Base-by-base conservation (phyloP, 352 stramenopile genomes). In the Pythium sp. region DNA sequence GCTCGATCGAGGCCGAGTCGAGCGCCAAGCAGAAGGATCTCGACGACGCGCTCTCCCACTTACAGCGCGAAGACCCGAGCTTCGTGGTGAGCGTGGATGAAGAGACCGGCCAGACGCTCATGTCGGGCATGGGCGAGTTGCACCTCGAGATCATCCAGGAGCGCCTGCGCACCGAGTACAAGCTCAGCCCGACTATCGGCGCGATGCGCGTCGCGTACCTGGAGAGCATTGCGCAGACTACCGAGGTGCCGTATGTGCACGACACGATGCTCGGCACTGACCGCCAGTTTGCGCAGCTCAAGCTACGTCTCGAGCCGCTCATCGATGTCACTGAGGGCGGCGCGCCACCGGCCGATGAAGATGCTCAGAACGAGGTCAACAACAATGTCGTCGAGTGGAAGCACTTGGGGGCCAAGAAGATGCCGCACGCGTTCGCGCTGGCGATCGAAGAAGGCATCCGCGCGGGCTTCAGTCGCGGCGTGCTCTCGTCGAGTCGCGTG, bases 61-160 rank as follows among this genome's bases (percentile, higher is more conserved):
- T 94, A 49, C 84, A 94, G 72, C 80, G 82, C 5, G 95, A 99
- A 77, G 98, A 99, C 82, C 98, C 98, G 15, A 99, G 96, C 57
- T 97, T 99, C 63, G 82, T 97, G 36, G 94, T 99, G 2, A 89
- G 87, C 43, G 85, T 98, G 28, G 97, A 99, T 77, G 77, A 91
- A 6, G 96, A 99, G 69, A 99, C 92, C 8, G 98, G 98, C 32
- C 94, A 99, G 85, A 99, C 97, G 54, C 96, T 99, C 67, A 95
- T 99, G 67, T 98, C 87, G 69, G 98, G 98, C 30, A 92, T 98
- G 79, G 95, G 95, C 20, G 95, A 99, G 75, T 79, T 99, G 12
- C 95, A 99, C 64, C 82, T 99, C 57, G 92, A 98, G 70, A 96
- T 99, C 64, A 89, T 96, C 49, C 77, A 96, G 43, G 94, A 99